phyloP scores from a whole-genome alignment of 2,329 filamentous ascomycete species.

The Dichotomopilus funicola region DNA sequence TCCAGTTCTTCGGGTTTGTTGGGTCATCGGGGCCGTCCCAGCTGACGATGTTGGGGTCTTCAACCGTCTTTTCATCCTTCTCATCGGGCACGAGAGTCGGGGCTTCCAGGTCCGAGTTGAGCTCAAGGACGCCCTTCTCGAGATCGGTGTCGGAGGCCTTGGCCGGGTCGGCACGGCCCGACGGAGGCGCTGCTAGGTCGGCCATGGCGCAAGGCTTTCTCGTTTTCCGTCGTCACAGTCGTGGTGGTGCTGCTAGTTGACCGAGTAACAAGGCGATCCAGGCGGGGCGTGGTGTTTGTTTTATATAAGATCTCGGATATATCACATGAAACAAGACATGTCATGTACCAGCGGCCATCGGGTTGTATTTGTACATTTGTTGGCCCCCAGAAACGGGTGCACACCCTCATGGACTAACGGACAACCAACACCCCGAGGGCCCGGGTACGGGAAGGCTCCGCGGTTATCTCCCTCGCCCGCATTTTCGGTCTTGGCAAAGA shows the following conservation, averaged over 20 bases:
- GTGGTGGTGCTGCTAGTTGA: neutral
- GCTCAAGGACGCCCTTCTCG: conserved; percentile 15
- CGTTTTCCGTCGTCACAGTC: neutral
- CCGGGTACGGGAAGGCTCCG: conserved; percentile 1
- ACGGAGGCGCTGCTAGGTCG: neutral
- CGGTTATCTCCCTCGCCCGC: no score
- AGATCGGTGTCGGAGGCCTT: conserved; percentile 13
- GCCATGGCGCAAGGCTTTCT: conserved; percentile 1
- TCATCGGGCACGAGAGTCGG: conserved; percentile 12
- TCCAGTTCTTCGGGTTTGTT: conserved; percentile 51
- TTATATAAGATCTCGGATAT: no score
- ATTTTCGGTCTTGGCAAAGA: neutral
- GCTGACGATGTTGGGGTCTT: conserved; percentile 37
- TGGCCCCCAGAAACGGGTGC: neutral
- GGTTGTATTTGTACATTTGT: neutral
- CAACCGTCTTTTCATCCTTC: conserved; percentile 6
- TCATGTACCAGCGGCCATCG: no score
- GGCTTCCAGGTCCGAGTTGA: conserved; percentile 15
- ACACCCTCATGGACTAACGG: neutral
- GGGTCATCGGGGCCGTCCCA: conserved; percentile 50
- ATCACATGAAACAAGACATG: no score
- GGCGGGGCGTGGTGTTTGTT: neutral
- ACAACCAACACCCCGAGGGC: neutral
- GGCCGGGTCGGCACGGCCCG: neutral
- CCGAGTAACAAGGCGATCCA: neutral